Base-by-base conservation (phyloP, 176 grass and related monocot genomes). In the Aegilops sharonensis region DNA sequence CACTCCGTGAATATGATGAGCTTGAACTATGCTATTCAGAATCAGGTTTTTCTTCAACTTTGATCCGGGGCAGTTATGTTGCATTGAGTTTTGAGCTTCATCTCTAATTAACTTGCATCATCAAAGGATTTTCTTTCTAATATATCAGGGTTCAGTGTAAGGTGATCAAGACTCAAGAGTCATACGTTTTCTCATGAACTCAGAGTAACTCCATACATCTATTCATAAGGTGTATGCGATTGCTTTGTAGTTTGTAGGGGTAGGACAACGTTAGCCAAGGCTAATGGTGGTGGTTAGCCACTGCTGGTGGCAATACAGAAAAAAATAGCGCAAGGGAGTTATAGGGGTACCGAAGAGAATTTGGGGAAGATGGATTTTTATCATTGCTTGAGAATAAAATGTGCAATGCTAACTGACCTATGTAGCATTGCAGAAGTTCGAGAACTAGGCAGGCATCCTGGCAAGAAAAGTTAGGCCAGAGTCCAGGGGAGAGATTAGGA, bases 11-110 rank as follows among this genome's bases (percentile, higher is more conserved):
- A 96, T 99, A 96, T 31, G 92, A 99, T 75, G 97, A 99, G 81
- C 90, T 99, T 71, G 97, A 99, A 85, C 90, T 99, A 75, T 99
- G 97, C 83, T 99, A 99, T 78, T 91, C 89, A 74, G 97, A 99
- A 93, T 93, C 97, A 99, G 97, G 94, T 99, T 86, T 88, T 43
- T 79, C 23, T 83, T 36, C 31, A 83, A 31, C 68, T 86, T 80
- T 61, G 1, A 75, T 84, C 48, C 62, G 27, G 24, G 21, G 32
- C 65, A 83, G 54, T 75, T 68, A 50, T 31, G 47, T 50, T 75
- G 27, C 85, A 85, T 68, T 78, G 57, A 67, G 7, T 83, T 87
- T 79, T 84, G 47, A 75, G 21, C 75, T 80, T 84, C 31, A n/a
- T 23, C 64, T 57, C 10, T 81, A 69, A 23, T 27, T 37, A 43